Percentiles rank a stretch among this genome's conserved stretches.
Conservation (phyloP, 148 eudicot species). For the Fagopyrum homotropicum region DNA sequence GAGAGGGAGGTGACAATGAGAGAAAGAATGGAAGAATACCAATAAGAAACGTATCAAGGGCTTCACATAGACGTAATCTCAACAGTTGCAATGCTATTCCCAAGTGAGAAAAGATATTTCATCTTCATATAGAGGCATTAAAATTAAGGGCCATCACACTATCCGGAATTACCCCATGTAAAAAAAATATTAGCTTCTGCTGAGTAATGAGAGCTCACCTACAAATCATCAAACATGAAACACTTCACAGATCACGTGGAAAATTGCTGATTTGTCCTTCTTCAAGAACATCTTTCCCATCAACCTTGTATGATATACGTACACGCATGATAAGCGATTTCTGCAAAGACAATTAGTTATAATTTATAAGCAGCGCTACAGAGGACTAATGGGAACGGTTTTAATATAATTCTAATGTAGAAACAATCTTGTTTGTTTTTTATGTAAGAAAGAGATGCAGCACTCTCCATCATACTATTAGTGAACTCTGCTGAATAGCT, state of each 20-base stretch:
- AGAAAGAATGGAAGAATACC: background rate
- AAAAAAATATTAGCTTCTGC: background rate
- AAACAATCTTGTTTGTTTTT: background rate
- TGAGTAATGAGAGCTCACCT: background rate
- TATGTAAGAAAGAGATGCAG: background rate
- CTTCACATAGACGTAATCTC: background rate
- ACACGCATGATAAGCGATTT: constrained; percentile 91
- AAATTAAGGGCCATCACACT: background rate
- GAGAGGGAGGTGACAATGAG: background rate
- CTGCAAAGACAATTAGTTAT: constrained; percentile 28
- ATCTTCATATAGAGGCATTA: background rate
- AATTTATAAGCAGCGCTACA: background rate
- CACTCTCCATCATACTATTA: no score
- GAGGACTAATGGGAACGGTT: background rate
- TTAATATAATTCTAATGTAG: background rate
- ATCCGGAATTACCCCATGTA: background rate
- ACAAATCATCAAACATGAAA: constrained; percentile 5
- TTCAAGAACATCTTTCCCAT: constrained; percentile 65
- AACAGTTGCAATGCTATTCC: background rate
- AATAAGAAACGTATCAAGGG: background rate
- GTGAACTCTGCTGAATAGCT: background rate
- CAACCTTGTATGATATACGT: constrained; percentile 66
- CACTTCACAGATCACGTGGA: constrained; percentile 58
- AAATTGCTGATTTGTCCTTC: constrained; percentile 91
- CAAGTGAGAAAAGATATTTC: background rate